Evolutionary conservation across 352 stramenopile species (phyloP), one percentile per base, ranked within the genome.

Genomic region (Pythium vanterpoolii): DNA sequence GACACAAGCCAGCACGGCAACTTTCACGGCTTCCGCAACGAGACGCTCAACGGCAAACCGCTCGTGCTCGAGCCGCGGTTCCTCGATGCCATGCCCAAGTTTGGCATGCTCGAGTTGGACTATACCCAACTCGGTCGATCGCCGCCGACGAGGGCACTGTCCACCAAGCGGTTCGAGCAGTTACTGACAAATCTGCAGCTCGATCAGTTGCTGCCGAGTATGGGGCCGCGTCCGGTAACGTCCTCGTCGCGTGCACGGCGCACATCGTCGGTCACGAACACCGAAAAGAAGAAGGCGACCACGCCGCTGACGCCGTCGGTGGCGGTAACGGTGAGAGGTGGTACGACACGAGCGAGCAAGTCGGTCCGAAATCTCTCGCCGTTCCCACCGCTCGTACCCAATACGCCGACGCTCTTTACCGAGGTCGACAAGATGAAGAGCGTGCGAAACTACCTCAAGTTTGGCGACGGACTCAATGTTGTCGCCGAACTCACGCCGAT

Each of bases 1-100:
- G 83, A 92, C 63, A 90, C 79, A 14, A 87, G 74, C 36, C 79
- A 92, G 64, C 83, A 92, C 45, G 58, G 38, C 3, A 92, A 92
- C 54, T 78, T 80, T 53, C 83, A 92, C 40, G 82, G 83, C 19
- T 90, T 92, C 52, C 80, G 83, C 36, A 90, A 90, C 51, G 83
- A 92, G 64, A 72, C 73, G 10, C 70, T 92, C 9, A 84, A 92
- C 50, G 72, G 74, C 19, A 92, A 92, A 19, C 65, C 77, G 9
- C 55, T 81, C 11, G 46, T 76, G 16, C 30, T 92, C 11, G 75
- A 83, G 66, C 69, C 72, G 19, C 52, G 60, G 14, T 92, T 92
- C 34, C 57, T 88, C n/a, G 83, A 92, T 43, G 66, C 42, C 0
- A 76, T 87, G 49, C 78, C 83, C 0, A 81, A 77, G 34, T 92